Evolutionary conservation across 148 eudicot genomes (phyloP).

Genomic region (Rhododendron molle): DNA sequence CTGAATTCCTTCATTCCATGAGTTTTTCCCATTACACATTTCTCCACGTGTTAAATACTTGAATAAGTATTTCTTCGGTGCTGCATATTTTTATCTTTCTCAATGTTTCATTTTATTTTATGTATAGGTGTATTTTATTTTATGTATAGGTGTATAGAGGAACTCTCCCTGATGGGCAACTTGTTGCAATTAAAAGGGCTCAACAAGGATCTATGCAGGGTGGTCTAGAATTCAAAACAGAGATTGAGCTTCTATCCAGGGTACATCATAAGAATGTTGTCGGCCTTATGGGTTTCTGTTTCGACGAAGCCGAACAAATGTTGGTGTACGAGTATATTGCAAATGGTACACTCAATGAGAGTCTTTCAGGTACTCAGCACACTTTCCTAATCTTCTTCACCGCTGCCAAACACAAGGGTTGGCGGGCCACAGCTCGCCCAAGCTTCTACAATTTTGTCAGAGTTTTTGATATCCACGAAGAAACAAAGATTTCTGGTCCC

Average conservation of each 20-base stretch:
- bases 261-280: constrained; percentile 70
- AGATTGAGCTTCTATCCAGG: constrained; percentile 64
- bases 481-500: not conserved
- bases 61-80: not conserved
- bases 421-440: not conserved
- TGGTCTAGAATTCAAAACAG: constrained; percentile 54
- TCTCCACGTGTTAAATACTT: not conserved
- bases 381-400: not conserved
- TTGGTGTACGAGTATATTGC: constrained; percentile 57
- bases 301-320: constrained; percentile 51
- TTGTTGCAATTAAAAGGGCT: constrained; percentile 56
- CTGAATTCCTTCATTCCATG: not conserved
- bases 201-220: constrained; percentile 65
- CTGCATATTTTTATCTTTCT: constrained; percentile 7
- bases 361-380: constrained; percentile 40
- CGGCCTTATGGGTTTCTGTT: constrained; percentile 56
- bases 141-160: constrained; percentile 44
- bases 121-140: not conserved
- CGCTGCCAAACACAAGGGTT: not conserved
- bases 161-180: constrained; percentile 33
- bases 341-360: constrained; percentile 53
- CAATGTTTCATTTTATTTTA: not conserved
- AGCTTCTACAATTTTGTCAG: not conserved
- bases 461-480: not conserved
- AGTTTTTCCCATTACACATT: not conserved